Evolutionary conservation across 2,329 filamentous ascomycete genomes (phyloP).

Genomic region (Blastomyces silverae): DNA sequence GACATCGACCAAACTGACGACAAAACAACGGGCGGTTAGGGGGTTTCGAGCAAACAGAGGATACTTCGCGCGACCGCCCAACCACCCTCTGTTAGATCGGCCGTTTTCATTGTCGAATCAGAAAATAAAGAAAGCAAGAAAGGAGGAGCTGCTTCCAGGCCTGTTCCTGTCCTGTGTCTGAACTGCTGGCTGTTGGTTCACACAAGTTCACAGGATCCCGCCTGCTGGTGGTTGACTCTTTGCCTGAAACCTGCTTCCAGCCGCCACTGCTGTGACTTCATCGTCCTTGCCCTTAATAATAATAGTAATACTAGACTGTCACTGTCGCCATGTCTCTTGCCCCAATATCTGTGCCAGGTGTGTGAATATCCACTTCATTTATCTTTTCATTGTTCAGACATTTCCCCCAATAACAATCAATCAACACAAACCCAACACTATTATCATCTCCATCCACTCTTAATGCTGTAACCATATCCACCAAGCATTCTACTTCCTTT

Average conservation of each 20-base stretch:
- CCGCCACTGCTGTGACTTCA: background rate
- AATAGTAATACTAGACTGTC: background rate
- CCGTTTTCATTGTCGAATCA: background rate
- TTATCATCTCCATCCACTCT: constrained; percentile 10
- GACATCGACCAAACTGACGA: background rate
- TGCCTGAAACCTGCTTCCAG: background rate
- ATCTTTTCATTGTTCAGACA: constrained; percentile 10
- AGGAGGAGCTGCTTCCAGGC: background rate
- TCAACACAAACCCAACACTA: background rate
- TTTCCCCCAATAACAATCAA: constrained; percentile 2
- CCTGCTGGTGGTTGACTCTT: background rate
- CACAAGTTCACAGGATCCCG: background rate
- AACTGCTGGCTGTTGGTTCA: background rate
- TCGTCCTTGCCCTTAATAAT: constrained; percentile 3
- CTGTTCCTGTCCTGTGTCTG: background rate
- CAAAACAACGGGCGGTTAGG: background rate
- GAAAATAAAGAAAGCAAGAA: background rate
- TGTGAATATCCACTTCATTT: constrained; percentile 18
- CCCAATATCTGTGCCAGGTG: constrained; percentile 27
- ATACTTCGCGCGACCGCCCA: background rate
- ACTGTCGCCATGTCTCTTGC: constrained; percentile 24
- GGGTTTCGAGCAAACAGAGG: background rate
- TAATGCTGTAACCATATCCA: constrained; percentile 1
- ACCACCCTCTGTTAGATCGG: background rate
- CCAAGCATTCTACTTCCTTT: constrained; percentile 1